Base-by-base conservation (phyloP, 768 basidiomycete genomes). In the Boletus reticuloceps region DNA sequence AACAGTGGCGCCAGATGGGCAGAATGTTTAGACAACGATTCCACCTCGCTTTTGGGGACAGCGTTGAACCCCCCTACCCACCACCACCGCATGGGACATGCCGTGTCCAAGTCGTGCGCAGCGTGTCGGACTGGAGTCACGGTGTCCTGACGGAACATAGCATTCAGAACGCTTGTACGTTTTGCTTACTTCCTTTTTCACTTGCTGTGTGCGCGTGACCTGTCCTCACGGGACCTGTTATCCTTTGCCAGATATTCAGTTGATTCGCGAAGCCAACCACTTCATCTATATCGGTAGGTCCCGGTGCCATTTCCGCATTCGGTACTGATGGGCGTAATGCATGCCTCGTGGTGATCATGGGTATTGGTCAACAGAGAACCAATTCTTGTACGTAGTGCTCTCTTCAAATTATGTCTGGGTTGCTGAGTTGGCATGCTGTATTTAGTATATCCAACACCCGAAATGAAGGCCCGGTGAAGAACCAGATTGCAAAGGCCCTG, bases 61-160 rank as follows among this genome's bases (percentile, higher is more conserved):
- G 72, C 11, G 76, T 80, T 13, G 68, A 74, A 13, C 50, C 62
- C n/a, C 65, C 69, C 16, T 82, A 84, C 56, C 59, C 71, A 3
- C 72, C 68, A 16, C 62, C 74, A 8, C 79, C 78, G 0, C 75
- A 79, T 31, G 81, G 81, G 2, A 78, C 77, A 9, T 88, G 86
- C 64, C 76, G 76, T 34, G 87, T 93, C 17, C 93, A 98, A 75
- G 92, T 82, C 16, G 80, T 92, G 41, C 82, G 96, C 51, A 91
- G 89, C 57, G 89, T 94, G 20, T 85, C 80, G 2, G 96, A 98
- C 72, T 99, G 96, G 96, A 90, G 87, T 64, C 91, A 94, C 63
- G 96, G 95, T 3, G 89, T 94, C 36, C 76, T 95, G 59, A 88
- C 83, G 5, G 96, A 98, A 70, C 82, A 84, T 55, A 94, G 91